These are phyloP conservation scores for Phytophthora cactorum DNA, from an alignment of 352 stramenopile species.

Conservation along the genomic window DNA sequence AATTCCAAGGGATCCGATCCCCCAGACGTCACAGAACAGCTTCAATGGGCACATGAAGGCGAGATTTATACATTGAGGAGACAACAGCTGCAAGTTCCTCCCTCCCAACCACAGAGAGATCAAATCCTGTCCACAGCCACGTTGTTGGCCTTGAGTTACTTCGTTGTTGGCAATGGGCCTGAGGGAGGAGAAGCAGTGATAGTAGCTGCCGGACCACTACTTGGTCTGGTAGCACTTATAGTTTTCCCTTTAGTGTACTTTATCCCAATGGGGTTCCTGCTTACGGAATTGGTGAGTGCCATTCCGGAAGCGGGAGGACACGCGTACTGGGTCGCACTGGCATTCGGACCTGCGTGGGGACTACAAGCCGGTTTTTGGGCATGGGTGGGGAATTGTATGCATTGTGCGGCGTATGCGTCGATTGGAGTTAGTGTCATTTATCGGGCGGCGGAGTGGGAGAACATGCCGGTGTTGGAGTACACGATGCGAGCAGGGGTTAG, in stretches of 20 bases:
- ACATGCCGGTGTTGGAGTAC: constrained; percentile 49
- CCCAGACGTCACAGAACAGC: constrained; percentile 2
- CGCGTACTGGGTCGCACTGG: constrained; percentile 72
- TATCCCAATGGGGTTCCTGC: constrained; percentile 51
- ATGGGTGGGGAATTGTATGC: constrained; percentile 82
- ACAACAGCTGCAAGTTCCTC: constrained; percentile 7
- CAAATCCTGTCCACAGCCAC: constrained; percentile 44
- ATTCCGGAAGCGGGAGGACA: constrained; percentile 59
- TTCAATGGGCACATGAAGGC: constrained; percentile 9
- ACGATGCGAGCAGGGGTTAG: constrained; percentile 50
- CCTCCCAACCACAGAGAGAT: constrained; percentile 5
- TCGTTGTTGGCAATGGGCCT: constrained; percentile 53
- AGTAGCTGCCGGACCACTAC: constrained; percentile 46
- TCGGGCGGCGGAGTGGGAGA: constrained; percentile 9
- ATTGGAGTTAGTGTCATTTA: constrained; percentile 46
- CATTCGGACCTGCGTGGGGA: constrained; percentile 70
- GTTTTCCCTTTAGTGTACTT: constrained; percentile 56
- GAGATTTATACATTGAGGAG: constrained; percentile 4
- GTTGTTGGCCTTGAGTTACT: constrained; percentile 66
- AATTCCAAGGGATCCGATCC: neutral
- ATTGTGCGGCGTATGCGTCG: constrained; percentile 74
- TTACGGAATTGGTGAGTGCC: constrained; percentile 55
- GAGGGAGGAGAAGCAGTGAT: constrained; percentile 53
- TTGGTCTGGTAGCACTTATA: constrained; percentile 44
- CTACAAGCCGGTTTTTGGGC: constrained; percentile 86